Conservation (phyloP, 768 basidiomycete genomes). For the Lentinula sp. region DNA sequence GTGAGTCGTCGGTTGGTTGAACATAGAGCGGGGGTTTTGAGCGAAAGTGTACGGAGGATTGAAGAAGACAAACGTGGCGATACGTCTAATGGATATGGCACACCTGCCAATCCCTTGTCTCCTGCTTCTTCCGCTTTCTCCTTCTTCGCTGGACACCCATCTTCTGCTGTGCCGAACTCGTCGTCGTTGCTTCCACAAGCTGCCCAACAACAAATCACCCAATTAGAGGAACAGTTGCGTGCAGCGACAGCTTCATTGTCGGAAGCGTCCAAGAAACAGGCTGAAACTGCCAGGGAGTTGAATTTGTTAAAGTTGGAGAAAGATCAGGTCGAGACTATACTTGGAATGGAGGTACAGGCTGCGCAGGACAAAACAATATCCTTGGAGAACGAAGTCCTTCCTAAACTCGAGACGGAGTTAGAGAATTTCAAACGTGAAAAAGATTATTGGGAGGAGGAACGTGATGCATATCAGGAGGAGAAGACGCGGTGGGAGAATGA, state of each 20-base stretch:
- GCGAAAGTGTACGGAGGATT: constrained; percentile 59
- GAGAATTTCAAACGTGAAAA: constrained; percentile 45
- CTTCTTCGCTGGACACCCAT: constrained; percentile 70
- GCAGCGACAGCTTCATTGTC: constrained; percentile 53
- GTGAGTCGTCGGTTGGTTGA: constrained; percentile 63
- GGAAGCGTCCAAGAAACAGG: constrained; percentile 55
- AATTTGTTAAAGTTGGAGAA: constrained; percentile 62
- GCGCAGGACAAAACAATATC: constrained; percentile 60
- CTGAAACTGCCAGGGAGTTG: constrained; percentile 55
- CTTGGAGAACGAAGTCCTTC: constrained; percentile 50
- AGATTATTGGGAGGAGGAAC: constrained; percentile 37
- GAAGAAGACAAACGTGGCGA: constrained; percentile 41
- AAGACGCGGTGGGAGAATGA: constrained; percentile 24
- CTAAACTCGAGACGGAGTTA: constrained; percentile 40
- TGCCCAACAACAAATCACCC: constrained; percentile 35
- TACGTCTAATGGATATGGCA: constrained; percentile 46
- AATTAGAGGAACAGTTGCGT: constrained; percentile 62
- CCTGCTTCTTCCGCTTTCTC: constrained; percentile 41
- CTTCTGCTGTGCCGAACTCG: constrained; percentile 53
- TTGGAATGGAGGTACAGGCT: constrained; percentile 59
- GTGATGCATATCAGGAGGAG: constrained; percentile 21
- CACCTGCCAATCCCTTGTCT: constrained; percentile 46
- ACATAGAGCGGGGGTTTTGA: constrained; percentile 80
- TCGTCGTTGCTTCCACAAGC: constrained; percentile 31
- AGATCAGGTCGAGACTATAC: constrained; percentile 57